These are phyloP conservation scores for Phytophthora pini DNA, from an alignment of 352 stramenopile genomes.

Conservation along the genomic window DNA sequence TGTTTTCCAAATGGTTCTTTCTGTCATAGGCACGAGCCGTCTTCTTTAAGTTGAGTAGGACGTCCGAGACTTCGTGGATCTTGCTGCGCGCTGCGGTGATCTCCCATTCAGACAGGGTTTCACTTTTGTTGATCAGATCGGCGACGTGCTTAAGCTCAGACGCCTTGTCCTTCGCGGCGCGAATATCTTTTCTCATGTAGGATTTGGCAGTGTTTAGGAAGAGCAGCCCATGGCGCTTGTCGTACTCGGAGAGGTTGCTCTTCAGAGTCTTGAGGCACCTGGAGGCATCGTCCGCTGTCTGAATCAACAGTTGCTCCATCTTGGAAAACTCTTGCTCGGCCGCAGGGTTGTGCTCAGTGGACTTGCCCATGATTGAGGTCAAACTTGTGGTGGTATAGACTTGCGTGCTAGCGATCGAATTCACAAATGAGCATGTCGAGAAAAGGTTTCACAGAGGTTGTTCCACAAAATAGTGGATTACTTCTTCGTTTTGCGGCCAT, in stretches of 20 bases:
- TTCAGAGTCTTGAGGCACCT: constrained; percentile 25
- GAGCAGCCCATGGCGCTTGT: constrained; percentile 23
- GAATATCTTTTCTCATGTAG: constrained; percentile 30
- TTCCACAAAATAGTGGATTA: constrained; percentile 17
- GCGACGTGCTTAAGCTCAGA: constrained; percentile 23
- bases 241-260: constrained; percentile 28
- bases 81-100: constrained; percentile 21
- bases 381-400: neutral
- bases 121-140: constrained; percentile 25
- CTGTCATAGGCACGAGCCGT: constrained; percentile 26
- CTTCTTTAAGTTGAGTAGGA: constrained; percentile 23
- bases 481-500: neutral
- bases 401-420: constrained; percentile 1
- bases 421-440: constrained; percentile 19
- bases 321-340: constrained; percentile 24
- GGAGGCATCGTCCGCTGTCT: constrained; percentile 21
- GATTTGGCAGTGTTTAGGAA: constrained; percentile 35
- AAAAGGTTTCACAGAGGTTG: neutral
- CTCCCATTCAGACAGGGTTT: constrained; percentile 19
- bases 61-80: constrained; percentile 13
- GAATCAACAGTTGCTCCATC: constrained; percentile 19
- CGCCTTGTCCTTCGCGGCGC: constrained; percentile 25
- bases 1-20: constrained; percentile 14
- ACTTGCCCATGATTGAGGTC: constrained; percentile 28
- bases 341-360: constrained; percentile 6